These are phyloP conservation scores for Murraya koenigii DNA, from an alignment of 345 rosid species.

Conservation along the genomic window DNA sequence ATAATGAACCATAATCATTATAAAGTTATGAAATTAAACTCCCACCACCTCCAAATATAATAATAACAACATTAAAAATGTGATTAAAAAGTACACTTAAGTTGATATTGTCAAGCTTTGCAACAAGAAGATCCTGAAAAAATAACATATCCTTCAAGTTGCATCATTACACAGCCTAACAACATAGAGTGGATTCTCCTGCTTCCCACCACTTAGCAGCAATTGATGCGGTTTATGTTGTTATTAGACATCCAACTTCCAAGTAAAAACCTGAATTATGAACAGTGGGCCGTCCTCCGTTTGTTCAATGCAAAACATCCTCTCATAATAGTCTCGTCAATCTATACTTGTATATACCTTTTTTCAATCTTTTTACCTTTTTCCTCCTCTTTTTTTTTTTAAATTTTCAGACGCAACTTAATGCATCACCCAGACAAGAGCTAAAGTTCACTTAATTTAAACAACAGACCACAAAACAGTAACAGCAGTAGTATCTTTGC, in stretches of 20 bases:
- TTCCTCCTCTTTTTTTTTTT: background rate
- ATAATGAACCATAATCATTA: background rate
- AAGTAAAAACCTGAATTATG: no score
- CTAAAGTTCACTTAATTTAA: constrained; percentile 1
- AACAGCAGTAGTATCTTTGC: background rate
- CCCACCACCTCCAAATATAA: background rate
- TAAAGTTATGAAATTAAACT: background rate
- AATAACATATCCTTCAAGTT: background rate
- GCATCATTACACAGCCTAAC: background rate
- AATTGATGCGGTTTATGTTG: background rate
- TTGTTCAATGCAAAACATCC: background rate
- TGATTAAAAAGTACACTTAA: background rate
- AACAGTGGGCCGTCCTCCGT: background rate
- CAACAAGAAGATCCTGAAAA: background rate
- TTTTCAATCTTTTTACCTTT: background rate
- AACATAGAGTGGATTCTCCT: background rate
- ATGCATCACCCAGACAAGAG: background rate
- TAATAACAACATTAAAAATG: background rate
- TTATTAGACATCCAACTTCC: background rate
- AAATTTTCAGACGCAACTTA: background rate
- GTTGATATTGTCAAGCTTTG: background rate
- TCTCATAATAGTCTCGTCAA: background rate
- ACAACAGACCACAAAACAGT: constrained; percentile 11
- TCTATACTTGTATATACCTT: background rate
- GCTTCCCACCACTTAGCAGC: background rate